phyloP scores from a whole-genome alignment of 345 rosid species.

The Melaleuca quinquenervia region DNA sequence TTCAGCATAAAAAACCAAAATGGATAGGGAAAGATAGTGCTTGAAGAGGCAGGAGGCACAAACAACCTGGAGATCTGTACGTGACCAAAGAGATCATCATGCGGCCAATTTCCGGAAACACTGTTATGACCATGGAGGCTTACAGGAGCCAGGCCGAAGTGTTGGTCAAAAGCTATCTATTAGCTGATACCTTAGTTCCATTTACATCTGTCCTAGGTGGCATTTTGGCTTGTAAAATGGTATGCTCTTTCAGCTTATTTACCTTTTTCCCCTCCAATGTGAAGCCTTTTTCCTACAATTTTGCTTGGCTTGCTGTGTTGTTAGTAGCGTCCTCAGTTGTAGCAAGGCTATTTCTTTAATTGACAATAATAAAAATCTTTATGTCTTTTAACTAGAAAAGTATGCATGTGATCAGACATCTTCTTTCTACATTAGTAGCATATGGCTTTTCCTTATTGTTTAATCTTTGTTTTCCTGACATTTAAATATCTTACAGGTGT shows the following conservation, averaged over 20 bases:
- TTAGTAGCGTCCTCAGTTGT: background rate
- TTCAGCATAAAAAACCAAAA: background rate
- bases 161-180: slow-evolving; percentile 49
- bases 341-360: background rate
- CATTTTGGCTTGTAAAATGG: slow-evolving; percentile 74
- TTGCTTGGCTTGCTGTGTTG: background rate
- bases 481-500: slow-evolving; percentile 24
- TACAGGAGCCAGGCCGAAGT: slow-evolving; percentile 58
- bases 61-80: background rate
- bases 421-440: background rate
- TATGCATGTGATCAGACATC: background rate
- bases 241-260: slow-evolving; percentile 7
- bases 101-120: slow-evolving; percentile 19
- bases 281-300: background rate
- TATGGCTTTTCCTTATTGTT: background rate
- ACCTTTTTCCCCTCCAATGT: background rate
- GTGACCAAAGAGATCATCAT: background rate
- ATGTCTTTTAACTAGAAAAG: background rate
- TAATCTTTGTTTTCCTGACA: background rate
- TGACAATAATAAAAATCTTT: background rate
- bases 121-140: slow-evolving; percentile 42
- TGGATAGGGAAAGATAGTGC: background rate
- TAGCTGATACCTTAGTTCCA: slow-evolving; percentile 57
- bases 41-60: background rate
- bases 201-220: slow-evolving; percentile 69